Conservation (phyloP, 2,329 filamentous ascomycete genomes). For the Fusarium algeriense region DNA sequence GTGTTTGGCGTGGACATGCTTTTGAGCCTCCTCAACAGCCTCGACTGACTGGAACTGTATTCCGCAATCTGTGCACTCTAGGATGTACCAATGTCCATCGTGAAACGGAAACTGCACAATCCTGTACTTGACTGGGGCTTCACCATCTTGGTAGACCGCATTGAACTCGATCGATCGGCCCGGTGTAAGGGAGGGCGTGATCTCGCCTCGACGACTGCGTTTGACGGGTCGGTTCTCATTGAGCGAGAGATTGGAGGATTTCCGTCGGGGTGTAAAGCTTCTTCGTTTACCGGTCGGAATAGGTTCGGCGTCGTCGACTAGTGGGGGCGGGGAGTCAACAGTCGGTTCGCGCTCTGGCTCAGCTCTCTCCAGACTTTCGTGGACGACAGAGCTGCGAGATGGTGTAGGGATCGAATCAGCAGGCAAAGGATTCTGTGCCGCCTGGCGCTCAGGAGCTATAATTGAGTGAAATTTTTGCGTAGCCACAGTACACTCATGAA, state of each 20-base stretch:
- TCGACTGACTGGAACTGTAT: not conserved
- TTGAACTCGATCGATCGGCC: not conserved
- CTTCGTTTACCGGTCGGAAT: not conserved
- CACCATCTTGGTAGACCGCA: not conserved
- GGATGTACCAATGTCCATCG: not conserved
- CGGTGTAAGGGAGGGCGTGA: not conserved
- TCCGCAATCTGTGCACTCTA: not conserved
- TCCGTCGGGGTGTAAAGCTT: not conserved
- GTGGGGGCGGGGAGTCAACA: too few species aligned
- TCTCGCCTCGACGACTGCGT: not conserved
- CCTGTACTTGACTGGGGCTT: not conserved
- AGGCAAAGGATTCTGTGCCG: not conserved
- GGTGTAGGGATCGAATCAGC: slow-evolving; percentile 6
- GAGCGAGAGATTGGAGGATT: not conserved
- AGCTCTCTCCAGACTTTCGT: not conserved
- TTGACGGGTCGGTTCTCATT: not conserved
- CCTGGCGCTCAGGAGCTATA: not conserved
- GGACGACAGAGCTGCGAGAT: not conserved
- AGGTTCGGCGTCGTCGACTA: not conserved
- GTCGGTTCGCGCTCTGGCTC: not conserved
- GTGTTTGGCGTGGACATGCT: not conserved
- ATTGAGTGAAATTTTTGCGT: not conserved
- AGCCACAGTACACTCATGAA: not conserved
- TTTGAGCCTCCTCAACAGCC: not conserved
- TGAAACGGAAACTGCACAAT: not conserved